These are phyloP conservation scores for Sanghuangporus baumii DNA, from an alignment of 1,284 basidiomycete species.

Conservation along the genomic window DNA sequence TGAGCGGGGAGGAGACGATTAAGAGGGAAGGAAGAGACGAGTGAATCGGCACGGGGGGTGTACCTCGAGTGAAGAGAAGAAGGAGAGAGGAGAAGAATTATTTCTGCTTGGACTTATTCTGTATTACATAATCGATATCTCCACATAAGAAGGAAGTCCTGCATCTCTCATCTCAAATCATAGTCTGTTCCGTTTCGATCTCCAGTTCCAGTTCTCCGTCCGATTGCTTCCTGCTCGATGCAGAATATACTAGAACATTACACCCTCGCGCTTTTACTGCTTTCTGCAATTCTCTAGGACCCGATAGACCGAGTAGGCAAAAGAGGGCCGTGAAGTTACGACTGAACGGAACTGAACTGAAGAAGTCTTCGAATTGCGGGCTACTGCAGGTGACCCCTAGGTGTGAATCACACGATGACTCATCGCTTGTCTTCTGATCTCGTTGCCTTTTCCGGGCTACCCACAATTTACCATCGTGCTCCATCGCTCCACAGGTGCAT, in stretches of 20 bases:
- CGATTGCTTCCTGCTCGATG: too few relatives aligned
- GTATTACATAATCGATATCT: neutral
- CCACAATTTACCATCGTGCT: neutral
- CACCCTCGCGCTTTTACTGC: too few relatives aligned
- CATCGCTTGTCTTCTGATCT: neutral
- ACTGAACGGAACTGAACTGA: neutral
- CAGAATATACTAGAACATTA: too few relatives aligned
- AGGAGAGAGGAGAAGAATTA: neutral
- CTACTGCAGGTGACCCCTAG: neutral
- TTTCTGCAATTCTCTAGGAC: too few relatives aligned
- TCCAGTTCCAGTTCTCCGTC: too few relatives aligned
- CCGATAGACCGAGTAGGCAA: neutral
- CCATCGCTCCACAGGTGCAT: neutral
- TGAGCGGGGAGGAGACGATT: neutral
- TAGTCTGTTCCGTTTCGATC: too few relatives aligned
- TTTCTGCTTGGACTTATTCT: neutral
- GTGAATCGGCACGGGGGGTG: neutral
- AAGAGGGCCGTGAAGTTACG: neutral
- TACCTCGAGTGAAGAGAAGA: neutral
- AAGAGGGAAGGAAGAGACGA: neutral
- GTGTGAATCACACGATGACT: conserved; percentile 3
- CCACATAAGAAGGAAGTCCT: too few relatives aligned
- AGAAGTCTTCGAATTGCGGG: neutral
- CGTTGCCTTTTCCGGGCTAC: neutral
- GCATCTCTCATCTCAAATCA: too few relatives aligned